Base-by-base conservation (phyloP, 2,329 filamentous ascomycete genomes). In the Arthroderma uncinatum region DNA sequence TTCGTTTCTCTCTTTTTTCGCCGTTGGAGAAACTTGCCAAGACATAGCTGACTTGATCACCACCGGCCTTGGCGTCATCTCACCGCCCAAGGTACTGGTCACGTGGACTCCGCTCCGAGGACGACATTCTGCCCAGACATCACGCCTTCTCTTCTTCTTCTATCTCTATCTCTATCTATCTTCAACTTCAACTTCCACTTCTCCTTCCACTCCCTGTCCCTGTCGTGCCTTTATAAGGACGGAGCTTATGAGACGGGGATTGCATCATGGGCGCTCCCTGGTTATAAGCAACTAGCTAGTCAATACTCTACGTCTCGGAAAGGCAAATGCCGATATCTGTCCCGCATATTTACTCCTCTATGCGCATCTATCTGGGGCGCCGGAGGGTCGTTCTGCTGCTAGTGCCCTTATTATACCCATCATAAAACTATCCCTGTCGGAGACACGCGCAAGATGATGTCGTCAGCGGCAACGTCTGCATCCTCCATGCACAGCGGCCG, bases 401-500 rank as follows among this genome's bases (percentile, higher is more conserved):
- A n/a, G n/a, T n/a, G n/a, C n/a, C n/a, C n/a, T n/a, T n/a, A n/a
- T n/a, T n/a, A n/a, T n/a, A 34, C 33, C 33, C 6, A 48, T 48
- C 40, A 47, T 47, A 25, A 48, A 28, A 12, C 21, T 28, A 48
- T 9, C 44, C 44, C 14, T 48, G 44, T 21, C 25, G 23, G 5
- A 48, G n/a, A 28, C 33, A 6, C 12, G 33, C 21, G 33, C 34
- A 39, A 42, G 36, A 37, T 30, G 37, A 57, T 57, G 54, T 52
- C 48, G 16, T 55, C 55, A 30, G 57, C 16, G 21, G 50, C 58
- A 37, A 57, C 48, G 19, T 39, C 55, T 28, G 44, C 52, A 36
- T 58, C 56, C 40, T 52, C 52, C 1, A 16, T 19, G 16, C 39
- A 19, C 10, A 40, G 28, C n/a, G 50, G 33, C 12, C 55, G 56